Conservation (phyloP, 345 rosid genomes). For the Stellera chamaejasme region DNA sequence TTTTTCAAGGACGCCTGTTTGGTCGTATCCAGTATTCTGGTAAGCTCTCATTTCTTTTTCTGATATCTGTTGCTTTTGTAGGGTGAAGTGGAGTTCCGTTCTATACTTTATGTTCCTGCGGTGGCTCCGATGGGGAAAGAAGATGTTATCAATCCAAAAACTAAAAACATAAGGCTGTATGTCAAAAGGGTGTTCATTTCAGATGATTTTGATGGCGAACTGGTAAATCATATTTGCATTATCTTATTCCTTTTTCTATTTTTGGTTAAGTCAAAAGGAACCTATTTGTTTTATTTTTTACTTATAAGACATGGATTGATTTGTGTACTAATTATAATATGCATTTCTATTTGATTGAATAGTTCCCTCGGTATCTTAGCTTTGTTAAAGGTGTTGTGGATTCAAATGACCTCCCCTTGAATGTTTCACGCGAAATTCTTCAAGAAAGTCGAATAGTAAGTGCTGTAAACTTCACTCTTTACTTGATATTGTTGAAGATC, state of each 20-base stretch:
- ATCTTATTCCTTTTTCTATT: slow-evolving; percentile 2
- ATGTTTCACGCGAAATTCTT: slow-evolving; percentile 95
- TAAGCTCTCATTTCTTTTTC: slow-evolving; percentile 1
- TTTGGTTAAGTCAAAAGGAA: not conserved
- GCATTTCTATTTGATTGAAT: slow-evolving; percentile 11
- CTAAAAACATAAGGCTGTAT: slow-evolving; percentile 91
- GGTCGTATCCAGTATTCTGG: too few species aligned
- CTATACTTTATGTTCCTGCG: slow-evolving; percentile 86
- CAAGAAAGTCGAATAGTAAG: slow-evolving; percentile 96
- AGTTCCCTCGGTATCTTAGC: slow-evolving; percentile 95
- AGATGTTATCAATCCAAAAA: slow-evolving; percentile 80
- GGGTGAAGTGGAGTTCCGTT: slow-evolving; percentile 99
- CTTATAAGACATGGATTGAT: not conserved
- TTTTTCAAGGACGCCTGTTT: too few species aligned
- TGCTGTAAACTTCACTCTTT: not conserved
- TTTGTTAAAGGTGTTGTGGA: slow-evolving; percentile 98
- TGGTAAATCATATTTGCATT: slow-evolving; percentile 43
- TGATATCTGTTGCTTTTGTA: slow-evolving; percentile 21
- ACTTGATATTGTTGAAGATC: not conserved
- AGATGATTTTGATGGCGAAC: slow-evolving; percentile 96
- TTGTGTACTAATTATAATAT: slow-evolving; percentile 3
- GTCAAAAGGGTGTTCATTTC: slow-evolving; percentile 96
- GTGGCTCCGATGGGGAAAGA: slow-evolving; percentile 70
- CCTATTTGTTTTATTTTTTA: not conserved
- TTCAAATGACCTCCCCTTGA: slow-evolving; percentile 94